Conservation (phyloP, 805 yeast species). For the Saturnispora hagleri region DNA sequence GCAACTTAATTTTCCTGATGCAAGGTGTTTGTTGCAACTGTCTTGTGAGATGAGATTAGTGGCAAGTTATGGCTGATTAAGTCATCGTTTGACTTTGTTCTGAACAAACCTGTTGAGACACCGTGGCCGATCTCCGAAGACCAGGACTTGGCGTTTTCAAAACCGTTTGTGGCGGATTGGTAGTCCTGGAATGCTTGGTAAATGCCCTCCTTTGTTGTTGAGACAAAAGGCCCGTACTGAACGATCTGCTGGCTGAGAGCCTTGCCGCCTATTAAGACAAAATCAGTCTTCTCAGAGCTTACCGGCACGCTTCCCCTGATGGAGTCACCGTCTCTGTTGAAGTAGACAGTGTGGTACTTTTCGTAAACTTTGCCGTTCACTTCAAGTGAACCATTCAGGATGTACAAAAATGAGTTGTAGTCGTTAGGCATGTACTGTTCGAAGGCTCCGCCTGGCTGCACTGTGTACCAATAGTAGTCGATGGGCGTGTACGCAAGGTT, state of each 20-base stretch:
- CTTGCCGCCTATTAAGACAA: constrained; percentile 71
- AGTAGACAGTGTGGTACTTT: constrained; percentile 47
- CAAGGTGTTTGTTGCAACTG: neutral
- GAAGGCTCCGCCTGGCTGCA: constrained; percentile 58
- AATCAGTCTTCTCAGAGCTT: constrained; percentile 41
- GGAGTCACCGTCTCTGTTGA: constrained; percentile 59
- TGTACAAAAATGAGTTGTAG: constrained; percentile 63
- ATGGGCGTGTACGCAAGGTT: constrained; percentile 80
- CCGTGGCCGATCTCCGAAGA: constrained; percentile 32
- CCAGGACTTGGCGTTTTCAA: constrained; percentile 60
- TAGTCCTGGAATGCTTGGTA: constrained; percentile 65
- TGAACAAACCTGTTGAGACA: constrained; percentile 22
- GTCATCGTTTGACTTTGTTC: constrained; percentile 17
- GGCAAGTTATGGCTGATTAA: constrained; percentile 6
- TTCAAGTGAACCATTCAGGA: constrained; percentile 49
- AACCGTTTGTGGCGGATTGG: constrained; percentile 59
- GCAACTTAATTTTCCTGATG: constrained; percentile 13
- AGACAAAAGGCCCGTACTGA: constrained; percentile 91
- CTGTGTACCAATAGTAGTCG: constrained; percentile 56
- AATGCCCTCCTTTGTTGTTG: constrained; percentile 55
- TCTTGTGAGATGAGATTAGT: constrained; percentile 9
- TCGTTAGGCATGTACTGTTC: constrained; percentile 48
- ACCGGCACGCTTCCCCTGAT: constrained; percentile 46
- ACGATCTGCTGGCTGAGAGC: constrained; percentile 64
- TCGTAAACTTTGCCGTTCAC: constrained; percentile 34